Evolutionary conservation across 805 yeast species (phyloP), one percentile per base, ranked within the genome.

Genomic region (Dipodascus geniculatus): DNA sequence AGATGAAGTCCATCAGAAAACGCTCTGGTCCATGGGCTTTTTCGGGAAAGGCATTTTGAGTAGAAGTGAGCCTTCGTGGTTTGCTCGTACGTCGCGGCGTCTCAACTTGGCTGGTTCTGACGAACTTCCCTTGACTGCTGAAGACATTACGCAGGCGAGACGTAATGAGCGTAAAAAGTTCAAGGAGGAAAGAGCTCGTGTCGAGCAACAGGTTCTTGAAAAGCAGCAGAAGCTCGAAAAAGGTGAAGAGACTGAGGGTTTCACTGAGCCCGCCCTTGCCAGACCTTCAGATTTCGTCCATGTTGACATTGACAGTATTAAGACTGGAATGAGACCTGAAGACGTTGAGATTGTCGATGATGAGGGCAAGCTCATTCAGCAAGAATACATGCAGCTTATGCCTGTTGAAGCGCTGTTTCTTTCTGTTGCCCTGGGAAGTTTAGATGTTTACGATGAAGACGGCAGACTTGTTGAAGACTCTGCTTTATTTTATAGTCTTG

Each of bases 51-150:
- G 98, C 1, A 78, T 79, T 1, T 70, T 89, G 48, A 86, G 96
- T 35, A 74, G 99, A 58, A 85, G 95, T 54, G 97, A 93, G 64
- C 96, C 99, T 0, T 80, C 96, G 0, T 93, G 98, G 97, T 68
- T 65, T 48, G 73, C 71, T n/a, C 74, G 97, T 53, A 80, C 87
- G 0, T 68, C 70, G 31, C 72, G 81, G 49, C 67, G 87, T 47
- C 68, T 85, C 23, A 75, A 77, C 14, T 62, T 78, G 42, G 75
- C 66, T 23, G 74, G 65, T 22, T 61, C 60, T 35, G 51, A 65
- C 54, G 49, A 61, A 70, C 73, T 83, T 20, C 74, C 81, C 56
- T 42, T 42, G 22, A 42, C 22, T 8, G 6, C 48, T 42, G 99
- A 93, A 69, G 95, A 87, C 56, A 67, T 91, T 28, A 90, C 96